A percentile compares a stretch with the other conserved stretches of the same genome.
phyloP scores from a whole-genome alignment of 2,329 filamentous ascomycete species.

The Fusarium caatingaense region DNA sequence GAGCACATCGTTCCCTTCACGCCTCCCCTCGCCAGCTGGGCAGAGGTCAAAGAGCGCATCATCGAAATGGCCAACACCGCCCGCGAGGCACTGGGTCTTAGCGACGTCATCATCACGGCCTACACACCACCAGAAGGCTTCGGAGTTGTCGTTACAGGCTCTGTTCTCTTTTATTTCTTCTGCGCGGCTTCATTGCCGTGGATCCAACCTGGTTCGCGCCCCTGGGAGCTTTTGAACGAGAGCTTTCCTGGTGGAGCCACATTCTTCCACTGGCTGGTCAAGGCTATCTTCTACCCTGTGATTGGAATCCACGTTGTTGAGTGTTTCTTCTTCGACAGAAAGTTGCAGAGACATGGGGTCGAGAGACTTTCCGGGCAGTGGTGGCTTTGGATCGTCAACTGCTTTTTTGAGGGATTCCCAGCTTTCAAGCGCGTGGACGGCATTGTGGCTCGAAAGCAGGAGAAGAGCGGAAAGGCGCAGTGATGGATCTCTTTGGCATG shows the following conservation, averaged over 20 bases:
- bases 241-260: conserved; percentile 68
- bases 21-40: conserved; percentile 75
- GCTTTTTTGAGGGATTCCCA: conserved; percentile 65
- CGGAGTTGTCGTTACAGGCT: conserved; percentile 65
- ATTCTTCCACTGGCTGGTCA: conserved; percentile 69
- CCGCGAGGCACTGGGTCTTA: conserved; percentile 69
- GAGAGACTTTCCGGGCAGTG: conserved; percentile 60
- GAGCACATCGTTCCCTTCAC: conserved; percentile 69
- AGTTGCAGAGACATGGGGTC: conserved; percentile 61
- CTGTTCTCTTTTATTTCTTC: conserved; percentile 66
- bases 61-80: conserved; percentile 75
- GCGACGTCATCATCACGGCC: conserved; percentile 56
- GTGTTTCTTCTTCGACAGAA: conserved; percentile 62
- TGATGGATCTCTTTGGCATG: not conserved
- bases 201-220: conserved; percentile 63
- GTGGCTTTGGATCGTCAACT: conserved; percentile 65
- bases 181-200: conserved; percentile 61
- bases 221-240: conserved; percentile 62
- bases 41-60: conserved; percentile 75
- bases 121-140: conserved; percentile 57
- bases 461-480: conserved; percentile 51
- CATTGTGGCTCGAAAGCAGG: conserved; percentile 57
- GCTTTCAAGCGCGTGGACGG: conserved; percentile 64
- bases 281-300: conserved; percentile 68
- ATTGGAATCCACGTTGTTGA: conserved; percentile 75